Conservation (phyloP, 1,284 basidiomycete species). For the Ceratobasidium sp. region DNA sequence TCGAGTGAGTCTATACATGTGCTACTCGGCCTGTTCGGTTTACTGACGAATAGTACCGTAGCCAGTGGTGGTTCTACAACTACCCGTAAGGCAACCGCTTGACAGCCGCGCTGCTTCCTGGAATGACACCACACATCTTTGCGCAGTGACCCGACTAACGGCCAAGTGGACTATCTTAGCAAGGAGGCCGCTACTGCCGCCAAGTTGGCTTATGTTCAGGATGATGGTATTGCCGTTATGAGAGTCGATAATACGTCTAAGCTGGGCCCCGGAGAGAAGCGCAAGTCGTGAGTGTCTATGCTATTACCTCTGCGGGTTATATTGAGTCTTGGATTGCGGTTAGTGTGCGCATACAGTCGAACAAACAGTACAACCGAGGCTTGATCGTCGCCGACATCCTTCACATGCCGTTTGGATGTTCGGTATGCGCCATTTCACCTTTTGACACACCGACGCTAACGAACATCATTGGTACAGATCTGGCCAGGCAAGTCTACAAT, state of each 20-base stretch:
- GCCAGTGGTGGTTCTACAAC: slow-evolving; percentile 34
- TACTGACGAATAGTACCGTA: background rate
- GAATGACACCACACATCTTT: slow-evolving; percentile 68
- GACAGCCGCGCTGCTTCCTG: background rate
- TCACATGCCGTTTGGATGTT: slow-evolving; percentile 82
- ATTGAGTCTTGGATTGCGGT: background rate
- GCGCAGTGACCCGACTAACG: slow-evolving; percentile 47
- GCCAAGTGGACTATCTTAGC: slow-evolving; percentile 41
- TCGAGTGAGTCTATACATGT: slow-evolving; percentile 52
- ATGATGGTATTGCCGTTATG: slow-evolving; percentile 46
- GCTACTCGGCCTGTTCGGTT: slow-evolving; percentile 15
- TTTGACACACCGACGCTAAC: background rate
- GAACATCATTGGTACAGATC: background rate
- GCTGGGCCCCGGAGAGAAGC: slow-evolving; percentile 10
- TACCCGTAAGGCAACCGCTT: slow-evolving; percentile 30
- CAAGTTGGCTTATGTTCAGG: slow-evolving; percentile 43
- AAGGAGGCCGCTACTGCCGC: slow-evolving; percentile 17
- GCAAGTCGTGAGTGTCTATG: slow-evolving; percentile 63
- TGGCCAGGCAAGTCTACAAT: slow-evolving; percentile 29
- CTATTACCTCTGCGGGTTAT: background rate
- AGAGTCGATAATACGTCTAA: slow-evolving; percentile 38
- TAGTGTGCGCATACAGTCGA: slow-evolving; percentile 41
- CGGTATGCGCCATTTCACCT: slow-evolving; percentile 57
- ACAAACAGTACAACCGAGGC: slow-evolving; percentile 32
- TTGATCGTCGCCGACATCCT: slow-evolving; percentile 68